Conservation (phyloP, 2,329 filamentous ascomycete species). For the Cercospora sp. region DNA sequence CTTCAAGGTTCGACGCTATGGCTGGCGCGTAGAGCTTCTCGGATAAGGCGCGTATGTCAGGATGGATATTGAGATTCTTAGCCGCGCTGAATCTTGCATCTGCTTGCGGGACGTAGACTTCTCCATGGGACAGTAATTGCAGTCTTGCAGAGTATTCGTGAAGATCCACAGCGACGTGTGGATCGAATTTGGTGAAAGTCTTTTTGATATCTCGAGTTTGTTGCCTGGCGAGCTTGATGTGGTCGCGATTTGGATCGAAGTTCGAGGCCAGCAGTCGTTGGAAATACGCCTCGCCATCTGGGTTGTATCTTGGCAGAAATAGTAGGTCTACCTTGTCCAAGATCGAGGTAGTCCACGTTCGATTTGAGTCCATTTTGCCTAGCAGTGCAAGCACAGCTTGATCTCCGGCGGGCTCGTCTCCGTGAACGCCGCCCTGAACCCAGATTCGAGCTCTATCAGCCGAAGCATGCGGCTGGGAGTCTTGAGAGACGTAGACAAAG, state of each 20-base stretch:
- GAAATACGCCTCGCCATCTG: slow-evolving; percentile 41
- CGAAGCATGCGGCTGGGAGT: slow-evolving; percentile 6
- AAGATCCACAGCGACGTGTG: slow-evolving; percentile 41
- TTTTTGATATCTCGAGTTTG: slow-evolving; percentile 41
- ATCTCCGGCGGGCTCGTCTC: slow-evolving; percentile 41
- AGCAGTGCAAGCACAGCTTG: slow-evolving; percentile 40
- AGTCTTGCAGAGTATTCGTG: slow-evolving; percentile 39
- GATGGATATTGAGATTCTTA: slow-evolving; percentile 42
- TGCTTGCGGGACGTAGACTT: slow-evolving; percentile 38
- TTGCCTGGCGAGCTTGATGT: slow-evolving; percentile 40
- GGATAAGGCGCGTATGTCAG: slow-evolving; percentile 37
- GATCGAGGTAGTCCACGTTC: slow-evolving; percentile 37
- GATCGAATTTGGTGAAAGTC: slow-evolving; percentile 36
- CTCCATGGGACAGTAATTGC: slow-evolving; percentile 28
- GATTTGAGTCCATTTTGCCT: slow-evolving; percentile 39
- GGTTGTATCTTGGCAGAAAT: slow-evolving; percentile 41
- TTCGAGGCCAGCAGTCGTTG: slow-evolving; percentile 40
- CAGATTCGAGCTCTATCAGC: slow-evolving; percentile 39
- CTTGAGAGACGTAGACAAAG: slow-evolving; percentile 37
- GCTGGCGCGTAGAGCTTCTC: slow-evolving; percentile 39
- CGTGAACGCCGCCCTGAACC: slow-evolving; percentile 42
- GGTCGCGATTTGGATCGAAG: slow-evolving; percentile 42
- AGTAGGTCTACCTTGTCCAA: slow-evolving; percentile 41
- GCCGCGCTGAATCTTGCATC: slow-evolving; percentile 41
- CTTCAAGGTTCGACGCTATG: slow-evolving; percentile 35